Base-by-base conservation (phyloP, 2,329 filamentous ascomycete genomes). In the Drechslerella stenobrocha region DNA sequence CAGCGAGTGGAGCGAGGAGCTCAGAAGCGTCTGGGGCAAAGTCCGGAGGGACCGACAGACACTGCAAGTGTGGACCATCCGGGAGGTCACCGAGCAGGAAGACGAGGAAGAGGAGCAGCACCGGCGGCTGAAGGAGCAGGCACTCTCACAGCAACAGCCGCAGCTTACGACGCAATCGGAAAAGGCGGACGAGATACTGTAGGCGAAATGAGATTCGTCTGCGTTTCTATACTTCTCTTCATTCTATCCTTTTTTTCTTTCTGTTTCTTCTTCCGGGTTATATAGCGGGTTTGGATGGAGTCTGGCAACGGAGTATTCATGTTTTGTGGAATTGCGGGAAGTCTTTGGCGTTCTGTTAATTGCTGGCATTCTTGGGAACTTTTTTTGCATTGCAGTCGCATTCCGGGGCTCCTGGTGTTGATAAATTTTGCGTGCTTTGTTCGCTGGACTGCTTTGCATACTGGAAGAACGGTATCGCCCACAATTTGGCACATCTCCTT, bases 1-100 rank as follows among this genome's bases (percentile, higher is more conserved):
- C 3, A 59, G 63, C 8, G 63, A 67, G 50, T 67, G 55, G 55
- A 67, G 55, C 24, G 63, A 67, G 30, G 63, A 67, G 28, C 35
- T 60, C 34, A 55, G 55, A 22, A 52, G 55, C 3, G 47, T 58
- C 4, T 67, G 51, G 63, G 55, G 55, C 1, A 46, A 50, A 22
- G 53, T 55, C 13, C 57, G 26, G n/a, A 24, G 45, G 18, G 47
- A 60, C n/a, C 48, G 46, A 22, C 20, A 52, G 23, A 59, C 37
- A 23, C 26, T 67, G 44, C 55, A 67, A 5, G 50, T 37, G 35
- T 60, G 55, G 63, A 52, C 51, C 20, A 46, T 67, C 18, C 45
- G 55, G 15, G 63, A 67, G 30, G 63, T 67, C n/a, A 26, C 44
- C 9, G 63, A 67, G 15, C 48, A 53, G 48, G 47, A 42, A 15